A percentile compares a stretch with the other conserved stretches of the same genome.
Conservation (phyloP, 2,329 filamentous ascomycete genomes). For the Aspergillus sojae region DNA sequence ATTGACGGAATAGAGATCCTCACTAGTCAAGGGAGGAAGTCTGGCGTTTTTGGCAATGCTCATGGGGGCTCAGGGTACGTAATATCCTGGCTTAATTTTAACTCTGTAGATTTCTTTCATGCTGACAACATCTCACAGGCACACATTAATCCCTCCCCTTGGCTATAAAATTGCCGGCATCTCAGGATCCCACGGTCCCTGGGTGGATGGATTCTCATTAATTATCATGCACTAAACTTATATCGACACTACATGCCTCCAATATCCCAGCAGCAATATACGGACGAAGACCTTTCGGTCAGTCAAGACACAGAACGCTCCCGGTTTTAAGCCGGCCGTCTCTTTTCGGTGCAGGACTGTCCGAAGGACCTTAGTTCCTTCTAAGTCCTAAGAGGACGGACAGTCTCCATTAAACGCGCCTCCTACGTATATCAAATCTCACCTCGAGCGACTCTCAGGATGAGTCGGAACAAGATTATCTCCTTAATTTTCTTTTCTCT, state of each 20-base stretch:
- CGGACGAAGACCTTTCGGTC: not conserved
- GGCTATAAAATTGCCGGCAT: slow-evolving; percentile 89
- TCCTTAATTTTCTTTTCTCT: not conserved
- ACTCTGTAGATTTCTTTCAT: not conserved
- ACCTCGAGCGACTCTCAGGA: not conserved
- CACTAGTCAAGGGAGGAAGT: slow-evolving; percentile 85
- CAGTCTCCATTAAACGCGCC: not conserved
- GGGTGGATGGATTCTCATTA: slow-evolving; percentile 84
- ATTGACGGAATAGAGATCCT: slow-evolving; percentile 88
- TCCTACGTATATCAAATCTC: not conserved
- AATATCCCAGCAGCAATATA: not conserved
- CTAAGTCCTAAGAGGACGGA: not conserved
- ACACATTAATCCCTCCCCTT: slow-evolving; percentile 83
- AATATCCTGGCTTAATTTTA: not conserved
- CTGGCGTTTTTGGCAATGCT: slow-evolving; percentile 79
- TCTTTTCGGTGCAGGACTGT: not conserved
- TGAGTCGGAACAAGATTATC: not conserved
- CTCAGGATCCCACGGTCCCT: slow-evolving; percentile 75
- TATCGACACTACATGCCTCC: not conserved
- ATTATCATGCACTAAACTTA: slow-evolving; percentile 68
- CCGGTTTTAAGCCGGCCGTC: not conserved
- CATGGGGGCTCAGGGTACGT: slow-evolving; percentile 81
- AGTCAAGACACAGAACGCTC: not conserved
- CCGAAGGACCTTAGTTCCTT: not conserved
- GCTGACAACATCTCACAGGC: slow-evolving; percentile 54